phyloP scores from a whole-genome alignment of 75 land plant genomes.

The Cunninghamia lanceolata region DNA sequence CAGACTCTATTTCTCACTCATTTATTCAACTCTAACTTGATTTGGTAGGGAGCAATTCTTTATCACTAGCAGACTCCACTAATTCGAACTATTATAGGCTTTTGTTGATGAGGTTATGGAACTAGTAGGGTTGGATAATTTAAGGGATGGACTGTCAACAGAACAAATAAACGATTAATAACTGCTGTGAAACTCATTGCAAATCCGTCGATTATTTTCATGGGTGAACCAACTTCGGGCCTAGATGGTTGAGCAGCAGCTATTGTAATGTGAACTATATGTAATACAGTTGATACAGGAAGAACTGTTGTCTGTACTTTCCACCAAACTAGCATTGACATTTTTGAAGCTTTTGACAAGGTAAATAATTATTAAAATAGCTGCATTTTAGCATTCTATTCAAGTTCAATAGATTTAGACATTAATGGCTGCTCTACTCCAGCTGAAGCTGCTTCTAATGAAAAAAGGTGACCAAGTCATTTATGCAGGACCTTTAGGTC shows the following conservation, averaged over 20 bases:
- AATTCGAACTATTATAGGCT: constrained; percentile 13
- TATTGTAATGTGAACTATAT: constrained; percentile 67
- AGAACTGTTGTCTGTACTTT: constrained; percentile 71
- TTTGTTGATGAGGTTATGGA: constrained; percentile 66
- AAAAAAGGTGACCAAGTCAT: constrained; percentile 30
- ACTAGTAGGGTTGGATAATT: constrained; percentile 50
- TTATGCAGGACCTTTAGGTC: constrained; percentile 33
- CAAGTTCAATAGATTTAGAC: not conserved
- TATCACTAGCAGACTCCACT: not conserved
- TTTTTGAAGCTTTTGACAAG: constrained; percentile 84
- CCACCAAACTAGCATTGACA: constrained; percentile 73
- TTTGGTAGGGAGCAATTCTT: not conserved
- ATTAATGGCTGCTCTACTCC: not conserved
- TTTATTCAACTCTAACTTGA: not conserved
- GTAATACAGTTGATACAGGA: constrained; percentile 74
- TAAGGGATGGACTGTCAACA: constrained; percentile 49
- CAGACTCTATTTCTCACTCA: not conserved
- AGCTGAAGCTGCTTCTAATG: constrained; percentile 22
- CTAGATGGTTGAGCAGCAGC: constrained; percentile 68
- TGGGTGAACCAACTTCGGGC: constrained; percentile 82
- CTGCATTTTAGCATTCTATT: not conserved
- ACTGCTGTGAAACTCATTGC: constrained; percentile 79
- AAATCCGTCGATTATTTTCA: constrained; percentile 76
- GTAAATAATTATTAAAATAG: constrained; percentile 13
- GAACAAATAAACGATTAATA: constrained; percentile 57